Evolutionary conservation across 2,329 filamentous ascomycete genomes (phyloP).

Genomic region (Tolypocladium inflatum): DNA sequence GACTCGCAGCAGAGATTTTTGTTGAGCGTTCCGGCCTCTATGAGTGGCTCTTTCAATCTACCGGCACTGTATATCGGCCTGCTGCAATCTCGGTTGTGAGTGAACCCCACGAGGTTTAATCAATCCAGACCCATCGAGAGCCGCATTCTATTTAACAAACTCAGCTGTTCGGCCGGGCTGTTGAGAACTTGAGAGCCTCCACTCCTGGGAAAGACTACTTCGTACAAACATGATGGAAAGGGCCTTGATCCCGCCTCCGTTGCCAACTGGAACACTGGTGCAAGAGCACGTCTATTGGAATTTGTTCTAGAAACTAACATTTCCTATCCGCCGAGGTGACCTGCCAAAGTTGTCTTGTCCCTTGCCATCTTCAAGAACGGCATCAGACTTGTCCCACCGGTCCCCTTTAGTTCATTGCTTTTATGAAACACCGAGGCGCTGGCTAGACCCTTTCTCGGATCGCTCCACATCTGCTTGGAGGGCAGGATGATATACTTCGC

Average conservation of each 20-base stretch:
- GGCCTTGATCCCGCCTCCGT: neutral
- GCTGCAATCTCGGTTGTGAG: neutral
- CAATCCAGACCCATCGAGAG: neutral
- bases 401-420: conserved; percentile 57
- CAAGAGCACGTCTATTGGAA: neutral
- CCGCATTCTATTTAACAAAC: neutral
- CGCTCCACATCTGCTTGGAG: conserved; percentile 35
- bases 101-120: neutral
- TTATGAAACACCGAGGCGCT: conserved; percentile 29
- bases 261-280: neutral
- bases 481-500: conserved; percentile 84
- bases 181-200: neutral
- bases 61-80: neutral
- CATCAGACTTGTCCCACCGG: conserved; percentile 77
- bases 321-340: conserved; percentile 14
- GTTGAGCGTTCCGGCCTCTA: neutral
- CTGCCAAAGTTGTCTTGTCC: conserved; percentile 59
- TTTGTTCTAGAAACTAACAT: neutral
- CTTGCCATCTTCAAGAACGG: conserved; percentile 84
- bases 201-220: neutral
- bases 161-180: neutral
- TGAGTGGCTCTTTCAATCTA: neutral
- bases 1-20: neutral
- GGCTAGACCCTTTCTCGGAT: conserved; percentile 29
- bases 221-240: too few species aligned